phyloP scores from a whole-genome alignment of 805 yeast species.

The Starmerella khaoyaiensis region DNA sequence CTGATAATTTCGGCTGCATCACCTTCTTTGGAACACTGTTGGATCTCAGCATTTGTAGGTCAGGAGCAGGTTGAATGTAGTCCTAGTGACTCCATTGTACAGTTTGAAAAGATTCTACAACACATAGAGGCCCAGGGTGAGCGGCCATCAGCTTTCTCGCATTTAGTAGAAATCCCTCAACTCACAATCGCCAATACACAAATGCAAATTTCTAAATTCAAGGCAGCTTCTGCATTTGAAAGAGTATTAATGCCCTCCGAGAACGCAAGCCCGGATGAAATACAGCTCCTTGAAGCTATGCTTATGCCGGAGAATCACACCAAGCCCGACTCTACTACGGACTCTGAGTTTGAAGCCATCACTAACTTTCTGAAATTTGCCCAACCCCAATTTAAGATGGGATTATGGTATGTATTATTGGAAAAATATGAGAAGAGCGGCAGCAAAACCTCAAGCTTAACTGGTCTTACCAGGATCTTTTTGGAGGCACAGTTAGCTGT shows the following conservation, averaged over 20 bases:
- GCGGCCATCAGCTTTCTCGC: slow-evolving; percentile 2
- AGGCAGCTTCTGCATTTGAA: slow-evolving; percentile 55
- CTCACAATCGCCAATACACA: slow-evolving; percentile 38
- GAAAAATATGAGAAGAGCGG: slow-evolving; percentile 36
- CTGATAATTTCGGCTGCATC: slow-evolving; percentile 1
- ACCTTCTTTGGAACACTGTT: slow-evolving; percentile 7
- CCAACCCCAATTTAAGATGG: slow-evolving; percentile 51
- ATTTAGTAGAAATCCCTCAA: slow-evolving; percentile 7
- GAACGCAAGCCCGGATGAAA: slow-evolving; percentile 4
- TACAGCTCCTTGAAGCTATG: slow-evolving; percentile 25
- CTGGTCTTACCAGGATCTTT: slow-evolving; percentile 34
- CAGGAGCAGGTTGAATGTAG: slow-evolving; percentile 11
- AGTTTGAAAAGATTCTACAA: slow-evolving; percentile 21
- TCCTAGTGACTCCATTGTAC: slow-evolving; percentile 22
- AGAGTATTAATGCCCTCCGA: slow-evolving; percentile 30
- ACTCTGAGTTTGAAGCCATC: slow-evolving; percentile 38
- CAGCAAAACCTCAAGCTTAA: slow-evolving; percentile 39
- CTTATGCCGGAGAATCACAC: slow-evolving; percentile 25
- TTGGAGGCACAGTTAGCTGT: slow-evolving; percentile 34
- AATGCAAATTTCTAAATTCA: slow-evolving; percentile 55
- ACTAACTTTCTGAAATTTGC: slow-evolving; percentile 47
- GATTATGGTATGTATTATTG: slow-evolving; percentile 63
- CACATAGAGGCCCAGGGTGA: slow-evolving; percentile 1
- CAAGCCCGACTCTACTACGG: slow-evolving; percentile 13
- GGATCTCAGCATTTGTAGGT: slow-evolving; percentile 16